phyloP scores from a whole-genome alignment of 352 stramenopile genomes.

The Globisporangium ultimum region DNA sequence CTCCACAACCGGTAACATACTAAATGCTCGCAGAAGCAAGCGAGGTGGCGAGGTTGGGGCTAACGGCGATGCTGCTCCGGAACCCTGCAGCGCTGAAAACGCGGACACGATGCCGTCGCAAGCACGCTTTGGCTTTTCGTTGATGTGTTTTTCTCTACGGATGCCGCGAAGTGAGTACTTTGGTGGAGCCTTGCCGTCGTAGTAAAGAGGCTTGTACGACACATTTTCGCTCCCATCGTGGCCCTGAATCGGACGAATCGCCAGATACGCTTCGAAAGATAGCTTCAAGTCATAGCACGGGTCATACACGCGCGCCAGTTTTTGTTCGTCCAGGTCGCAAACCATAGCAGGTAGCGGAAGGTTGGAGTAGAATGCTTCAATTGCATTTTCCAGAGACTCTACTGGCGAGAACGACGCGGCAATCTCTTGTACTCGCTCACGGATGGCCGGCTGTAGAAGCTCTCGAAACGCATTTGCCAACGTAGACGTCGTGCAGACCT shows the following conservation, averaged over 20 bases:
- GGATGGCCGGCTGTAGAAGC: conserved; percentile 38
- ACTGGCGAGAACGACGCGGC: conserved; percentile 45
- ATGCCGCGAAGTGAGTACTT: conserved; percentile 20
- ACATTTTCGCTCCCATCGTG: conserved; percentile 26
- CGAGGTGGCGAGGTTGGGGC: neutral
- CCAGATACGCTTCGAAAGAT: conserved; percentile 28
- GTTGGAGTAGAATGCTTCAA: conserved; percentile 71
- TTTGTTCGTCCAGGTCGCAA: conserved; percentile 41
- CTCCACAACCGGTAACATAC: neutral
- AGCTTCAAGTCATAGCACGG: conserved; percentile 25
- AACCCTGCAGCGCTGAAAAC: neutral
- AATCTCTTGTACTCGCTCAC: conserved; percentile 32
- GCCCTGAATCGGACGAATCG: conserved; percentile 17
- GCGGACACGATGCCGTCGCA: neutral
- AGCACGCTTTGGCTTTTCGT: no score
- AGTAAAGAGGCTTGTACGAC: conserved; percentile 29
- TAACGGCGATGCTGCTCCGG: neutral
- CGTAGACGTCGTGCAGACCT: conserved; percentile 49
- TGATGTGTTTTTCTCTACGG: conserved; percentile 3
- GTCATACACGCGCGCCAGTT: conserved; percentile 37
- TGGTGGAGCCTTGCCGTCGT: conserved; percentile 19
- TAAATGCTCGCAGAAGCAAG: neutral
- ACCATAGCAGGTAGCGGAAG: conserved; percentile 77
- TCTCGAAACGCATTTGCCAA: conserved; percentile 57
- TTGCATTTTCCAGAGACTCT: conserved; percentile 51